Percentiles rank a stretch among this genome's conserved stretches.
Conservation (phyloP, 2,329 filamentous ascomycete genomes). For the Botrytis pseudocinerea region DNA sequence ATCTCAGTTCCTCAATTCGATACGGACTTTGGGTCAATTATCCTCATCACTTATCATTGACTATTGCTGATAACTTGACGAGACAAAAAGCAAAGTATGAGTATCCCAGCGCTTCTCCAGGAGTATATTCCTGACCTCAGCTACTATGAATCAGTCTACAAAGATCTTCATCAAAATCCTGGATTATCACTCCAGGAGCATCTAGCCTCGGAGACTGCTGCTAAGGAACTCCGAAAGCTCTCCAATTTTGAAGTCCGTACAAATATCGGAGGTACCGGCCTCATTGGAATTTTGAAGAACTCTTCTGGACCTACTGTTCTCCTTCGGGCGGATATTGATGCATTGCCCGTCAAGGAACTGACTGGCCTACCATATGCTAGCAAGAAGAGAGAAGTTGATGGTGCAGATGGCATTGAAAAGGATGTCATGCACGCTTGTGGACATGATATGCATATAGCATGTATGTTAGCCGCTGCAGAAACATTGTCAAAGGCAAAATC, state of each 20-base stretch:
- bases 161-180: conserved; percentile 58
- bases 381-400: conserved; percentile 38
- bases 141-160: conserved; percentile 56
- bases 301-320: conserved; percentile 56
- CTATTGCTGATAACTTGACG: not conserved
- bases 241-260: conserved; percentile 48
- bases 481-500: conserved; percentile 47
- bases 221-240: conserved; percentile 43
- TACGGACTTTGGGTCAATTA: not conserved
- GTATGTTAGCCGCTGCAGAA: conserved; percentile 55
- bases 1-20: not conserved
- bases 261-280: conserved; percentile 55
- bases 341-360: conserved; percentile 56
- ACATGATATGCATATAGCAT: conserved; percentile 64
- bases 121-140: conserved; percentile 26
- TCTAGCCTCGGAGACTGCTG: conserved; percentile 51
- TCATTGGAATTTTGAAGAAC: conserved; percentile 57
- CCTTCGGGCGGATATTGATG: conserved; percentile 63
- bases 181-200: conserved; percentile 60
- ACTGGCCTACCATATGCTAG: conserved; percentile 59
- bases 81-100: conserved; percentile 24
- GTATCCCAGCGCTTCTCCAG: conserved; percentile 23
- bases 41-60: not conserved
- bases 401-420: conserved; percentile 49
- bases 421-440: conserved; percentile 70